A percentile compares a stretch with the other conserved stretches of the same genome.
phyloP scores from a whole-genome alignment of 2,329 filamentous ascomycete species.

The Monosporascus sp. region DNA sequence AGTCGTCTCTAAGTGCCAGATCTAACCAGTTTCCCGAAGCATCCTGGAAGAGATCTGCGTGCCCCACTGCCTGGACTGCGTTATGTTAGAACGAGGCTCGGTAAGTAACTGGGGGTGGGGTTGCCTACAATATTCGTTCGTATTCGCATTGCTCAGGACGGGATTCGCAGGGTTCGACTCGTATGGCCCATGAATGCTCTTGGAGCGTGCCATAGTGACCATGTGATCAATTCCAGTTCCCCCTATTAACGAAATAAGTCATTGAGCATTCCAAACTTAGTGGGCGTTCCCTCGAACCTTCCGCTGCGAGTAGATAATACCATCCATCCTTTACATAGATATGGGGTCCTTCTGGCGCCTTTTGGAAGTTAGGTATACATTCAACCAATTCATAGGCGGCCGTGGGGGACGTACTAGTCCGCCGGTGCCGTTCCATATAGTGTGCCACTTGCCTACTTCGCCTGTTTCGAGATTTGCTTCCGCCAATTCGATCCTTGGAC shows the following conservation, averaged over 20 bases:
- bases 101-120: not conserved
- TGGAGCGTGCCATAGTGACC: constrained; percentile 42
- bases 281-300: constrained; percentile 28
- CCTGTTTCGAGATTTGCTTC: constrained; percentile 36
- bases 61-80: constrained; percentile 47
- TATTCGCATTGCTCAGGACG: constrained; percentile 40
- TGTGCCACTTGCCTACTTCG: constrained; percentile 29
- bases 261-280: not conserved
- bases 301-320: constrained; percentile 49
- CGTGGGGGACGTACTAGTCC: constrained; percentile 21
- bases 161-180: constrained; percentile 38
- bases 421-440: constrained; percentile 44
- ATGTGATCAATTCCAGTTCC: constrained; percentile 45
- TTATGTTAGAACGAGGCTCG: not conserved
- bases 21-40: constrained; percentile 29
- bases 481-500: constrained; percentile 34
- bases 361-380: not conserved
- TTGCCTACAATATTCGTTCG: constrained; percentile 32
- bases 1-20: not conserved
- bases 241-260: constrained; percentile 14
- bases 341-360: constrained; percentile 48
- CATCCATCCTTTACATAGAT: constrained; percentile 46
- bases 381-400: too few relatives aligned
- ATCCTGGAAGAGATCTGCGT: constrained; percentile 53
- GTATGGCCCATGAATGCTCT: constrained; percentile 38